phyloP scores from a whole-genome alignment of 2,329 filamentous ascomycete genomes.

The Fusarium sororula region DNA sequence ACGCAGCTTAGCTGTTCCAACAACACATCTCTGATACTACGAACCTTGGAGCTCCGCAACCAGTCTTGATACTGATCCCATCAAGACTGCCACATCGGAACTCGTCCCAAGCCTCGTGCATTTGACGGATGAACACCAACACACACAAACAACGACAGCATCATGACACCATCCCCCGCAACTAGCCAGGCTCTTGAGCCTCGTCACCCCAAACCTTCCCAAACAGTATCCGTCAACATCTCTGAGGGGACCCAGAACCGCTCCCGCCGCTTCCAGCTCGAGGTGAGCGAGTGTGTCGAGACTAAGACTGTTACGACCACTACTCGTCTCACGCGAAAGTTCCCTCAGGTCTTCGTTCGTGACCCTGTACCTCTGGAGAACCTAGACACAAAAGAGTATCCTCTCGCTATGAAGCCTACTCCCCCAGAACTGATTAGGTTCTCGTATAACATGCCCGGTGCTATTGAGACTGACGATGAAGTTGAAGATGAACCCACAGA shows the following conservation, averaged over 20 bases:
- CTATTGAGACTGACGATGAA: constrained; percentile 41
- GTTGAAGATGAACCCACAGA: constrained; percentile 31
- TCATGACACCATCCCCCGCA: constrained; percentile 51
- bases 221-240: constrained; percentile 59
- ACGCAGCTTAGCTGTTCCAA: not conserved
- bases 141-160: constrained; percentile 23
- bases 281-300: constrained; percentile 72
- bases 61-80: not conserved
- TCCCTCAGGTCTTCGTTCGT: constrained; percentile 84
- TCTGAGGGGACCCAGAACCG: constrained; percentile 52
- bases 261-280: constrained; percentile 60
- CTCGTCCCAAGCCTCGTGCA: constrained; percentile 7
- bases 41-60: not conserved
- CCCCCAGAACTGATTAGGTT: constrained; percentile 82
- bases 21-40: not conserved
- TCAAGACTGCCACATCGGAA: not conserved
- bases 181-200: constrained; percentile 51
- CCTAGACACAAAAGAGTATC: constrained; percentile 89
- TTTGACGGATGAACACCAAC: constrained; percentile 26
- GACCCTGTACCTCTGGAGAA: constrained; percentile 74
- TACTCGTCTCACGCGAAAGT: constrained; percentile 85
- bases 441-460: constrained; percentile 69
- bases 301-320: constrained; percentile 86
- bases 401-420: constrained; percentile 83
- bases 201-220: constrained; percentile 46